Evolutionary conservation across 163 green algal genomes (phyloP).

Genomic region (Scenedesmus sp.): DNA sequence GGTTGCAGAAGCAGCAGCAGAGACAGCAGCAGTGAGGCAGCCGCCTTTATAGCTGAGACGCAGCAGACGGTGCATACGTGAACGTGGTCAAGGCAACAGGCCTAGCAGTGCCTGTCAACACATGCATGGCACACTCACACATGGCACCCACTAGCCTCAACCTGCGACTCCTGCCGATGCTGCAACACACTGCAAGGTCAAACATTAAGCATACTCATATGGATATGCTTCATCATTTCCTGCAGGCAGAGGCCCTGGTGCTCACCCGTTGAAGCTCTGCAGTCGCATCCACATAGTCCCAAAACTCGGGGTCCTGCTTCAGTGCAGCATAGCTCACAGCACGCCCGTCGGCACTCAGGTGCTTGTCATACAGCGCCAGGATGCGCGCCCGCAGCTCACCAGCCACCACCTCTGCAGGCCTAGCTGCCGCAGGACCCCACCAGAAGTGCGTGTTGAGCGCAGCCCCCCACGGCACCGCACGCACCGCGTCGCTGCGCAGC

Average conservation of each 20-base stretch:
- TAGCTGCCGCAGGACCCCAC: slow-evolving; percentile 48
- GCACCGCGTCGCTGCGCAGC: not conserved
- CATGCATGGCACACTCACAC: not conserved
- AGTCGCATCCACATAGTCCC: slow-evolving; percentile 80
- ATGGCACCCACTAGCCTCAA: too few relatives aligned
- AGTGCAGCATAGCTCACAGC: slow-evolving; percentile 81
- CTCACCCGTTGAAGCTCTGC: slow-evolving; percentile 87
- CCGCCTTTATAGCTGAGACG: too few relatives aligned
- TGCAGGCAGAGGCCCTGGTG: not conserved
- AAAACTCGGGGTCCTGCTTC: slow-evolving; percentile 73
- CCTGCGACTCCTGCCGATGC: not conserved
- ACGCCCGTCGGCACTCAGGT: slow-evolving; percentile 81
- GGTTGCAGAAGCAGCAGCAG: not conserved
- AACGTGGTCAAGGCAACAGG: not conserved
- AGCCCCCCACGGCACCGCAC: slow-evolving; percentile 57
- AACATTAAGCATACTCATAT: too few relatives aligned
- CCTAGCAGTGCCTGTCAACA: not conserved
- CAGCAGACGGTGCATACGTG: not conserved
- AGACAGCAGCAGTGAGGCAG: not conserved
- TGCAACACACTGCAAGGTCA: too few relatives aligned
- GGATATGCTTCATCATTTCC: not conserved
- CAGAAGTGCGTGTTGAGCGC: slow-evolving; percentile 81
- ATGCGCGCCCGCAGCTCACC: slow-evolving; percentile 76
- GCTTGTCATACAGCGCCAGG: slow-evolving; percentile 83
- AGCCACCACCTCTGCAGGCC: slow-evolving; percentile 75